phyloP scores from a whole-genome alignment of 345 rosid species.

The Trapa bicornis region DNA sequence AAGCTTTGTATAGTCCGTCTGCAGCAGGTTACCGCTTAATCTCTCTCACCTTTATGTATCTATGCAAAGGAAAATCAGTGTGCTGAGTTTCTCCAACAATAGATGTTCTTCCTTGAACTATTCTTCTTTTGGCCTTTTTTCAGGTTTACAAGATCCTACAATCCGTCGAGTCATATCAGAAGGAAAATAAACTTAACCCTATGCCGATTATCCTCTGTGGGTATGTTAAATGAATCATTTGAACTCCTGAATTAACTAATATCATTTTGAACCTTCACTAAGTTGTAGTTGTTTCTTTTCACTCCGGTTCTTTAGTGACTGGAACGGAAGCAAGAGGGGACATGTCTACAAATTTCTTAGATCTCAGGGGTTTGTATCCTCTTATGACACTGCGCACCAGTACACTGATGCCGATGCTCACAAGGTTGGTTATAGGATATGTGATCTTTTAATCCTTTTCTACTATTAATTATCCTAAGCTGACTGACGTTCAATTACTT shows the following conservation, averaged over 20 bases:
- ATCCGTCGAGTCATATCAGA: slow-evolving; percentile 58
- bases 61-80: not conserved
- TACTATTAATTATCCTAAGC: not conserved
- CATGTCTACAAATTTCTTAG: slow-evolving; percentile 91
- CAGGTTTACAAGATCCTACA: slow-evolving; percentile 81
- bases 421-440: slow-evolving; percentile 32
- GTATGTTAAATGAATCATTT: slow-evolving; percentile 22
- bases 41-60: not conserved
- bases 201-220: slow-evolving; percentile 78
- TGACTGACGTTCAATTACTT: slow-evolving; percentile 5
- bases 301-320: slow-evolving; percentile 43
- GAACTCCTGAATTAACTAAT: not conserved
- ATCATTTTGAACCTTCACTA: not conserved
- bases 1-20: slow-evolving; percentile 63
- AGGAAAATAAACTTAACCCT: slow-evolving; percentile 47
- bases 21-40: slow-evolving; percentile 51
- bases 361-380: slow-evolving; percentile 86
- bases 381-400: slow-evolving; percentile 83
- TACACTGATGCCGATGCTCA: slow-evolving; percentile 92
- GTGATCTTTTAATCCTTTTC: not conserved
- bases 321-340: slow-evolving; percentile 98
- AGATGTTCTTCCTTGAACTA: slow-evolving; percentile 2
- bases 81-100: not conserved
- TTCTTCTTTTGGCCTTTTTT: not conserved
- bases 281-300: not conserved